Evolutionary conservation across 257 asterid species (phyloP).

Genomic region (Jacaranda mimosifolia): DNA sequence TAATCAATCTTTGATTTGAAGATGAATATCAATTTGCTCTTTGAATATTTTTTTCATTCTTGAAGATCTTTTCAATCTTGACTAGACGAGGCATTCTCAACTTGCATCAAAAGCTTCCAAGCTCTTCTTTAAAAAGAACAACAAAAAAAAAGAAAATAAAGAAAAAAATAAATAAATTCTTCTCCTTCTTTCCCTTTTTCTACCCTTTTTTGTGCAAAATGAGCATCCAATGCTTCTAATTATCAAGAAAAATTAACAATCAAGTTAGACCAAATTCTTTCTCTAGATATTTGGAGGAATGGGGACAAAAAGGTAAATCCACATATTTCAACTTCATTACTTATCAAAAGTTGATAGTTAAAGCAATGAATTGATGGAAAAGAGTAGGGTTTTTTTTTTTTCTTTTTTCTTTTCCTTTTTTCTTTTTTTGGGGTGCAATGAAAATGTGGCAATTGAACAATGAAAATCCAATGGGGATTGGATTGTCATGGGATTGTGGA

Average conservation of each 20-base stretch:
- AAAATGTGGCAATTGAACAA: constrained; percentile 15
- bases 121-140: too few relatives aligned
- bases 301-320: background rate
- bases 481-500: constrained; percentile 28
- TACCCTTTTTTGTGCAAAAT: background rate
- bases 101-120: too few relatives aligned
- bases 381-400: background rate
- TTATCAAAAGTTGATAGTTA: background rate
- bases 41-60: too few relatives aligned
- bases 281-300: background rate
- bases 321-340: background rate
- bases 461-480: constrained; percentile 34
- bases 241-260: background rate
- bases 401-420: background rate
- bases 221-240: constrained; percentile 31
- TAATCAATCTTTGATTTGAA: too few relatives aligned
- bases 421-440: constrained; percentile 14
- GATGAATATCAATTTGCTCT: too few relatives aligned
- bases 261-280: background rate
- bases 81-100: too few relatives aligned
- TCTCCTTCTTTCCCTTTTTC: background rate
- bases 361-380: constrained; percentile 21
- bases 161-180: too few relatives aligned
- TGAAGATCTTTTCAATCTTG: too few relatives aligned
- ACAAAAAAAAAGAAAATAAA: too few relatives aligned